Percentiles rank a stretch among this genome's conserved stretches.
Conservation (phyloP, 2,329 filamentous ascomycete genomes). For the Chaetomiaceae sp. region DNA sequence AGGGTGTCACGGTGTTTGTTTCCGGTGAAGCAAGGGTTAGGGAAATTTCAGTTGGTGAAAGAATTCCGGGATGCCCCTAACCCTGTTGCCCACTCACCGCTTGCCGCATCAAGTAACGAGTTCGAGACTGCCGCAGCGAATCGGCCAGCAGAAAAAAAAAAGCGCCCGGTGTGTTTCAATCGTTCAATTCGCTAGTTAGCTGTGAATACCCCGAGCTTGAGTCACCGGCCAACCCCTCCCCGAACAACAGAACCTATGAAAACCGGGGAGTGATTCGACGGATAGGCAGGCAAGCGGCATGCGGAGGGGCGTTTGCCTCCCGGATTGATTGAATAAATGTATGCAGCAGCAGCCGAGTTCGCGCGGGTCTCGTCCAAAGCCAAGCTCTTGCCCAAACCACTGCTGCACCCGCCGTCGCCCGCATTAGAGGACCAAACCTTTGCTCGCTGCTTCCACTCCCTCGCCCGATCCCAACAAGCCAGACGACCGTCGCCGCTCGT, state of each 20-base stretch:
- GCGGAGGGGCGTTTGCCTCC: not conserved
- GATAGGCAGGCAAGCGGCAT: not conserved
- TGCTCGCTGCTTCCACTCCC: not conserved
- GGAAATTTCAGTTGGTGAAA: no score
- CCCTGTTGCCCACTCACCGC: slow-evolving; percentile 4
- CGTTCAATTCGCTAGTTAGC: not conserved
- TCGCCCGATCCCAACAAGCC: not conserved
- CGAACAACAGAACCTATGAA: not conserved
- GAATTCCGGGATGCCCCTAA: no score
- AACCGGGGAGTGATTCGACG: not conserved
- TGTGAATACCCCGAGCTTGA: slow-evolving; percentile 8
- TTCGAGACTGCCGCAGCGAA: not conserved
- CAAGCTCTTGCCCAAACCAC: not conserved
- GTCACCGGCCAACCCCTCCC: slow-evolving; percentile 12
- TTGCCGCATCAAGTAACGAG: not conserved
- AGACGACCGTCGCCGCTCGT: slow-evolving; percentile 2
- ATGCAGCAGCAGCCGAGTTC: not conserved
- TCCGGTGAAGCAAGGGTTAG: no score
- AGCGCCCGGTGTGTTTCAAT: not conserved
- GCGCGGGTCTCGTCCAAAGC: slow-evolving; percentile 6
- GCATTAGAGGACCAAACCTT: not conserved
- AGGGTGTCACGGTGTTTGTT: no score
- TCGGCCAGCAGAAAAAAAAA: slow-evolving; percentile 8
- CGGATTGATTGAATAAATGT: not conserved
- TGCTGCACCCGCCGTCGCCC: not conserved